Percentiles rank a stretch among this genome's conserved stretches.
Evolutionary conservation across 768 basidiomycete genomes (phyloP).

Genomic region (Pisolithus sp.): DNA sequence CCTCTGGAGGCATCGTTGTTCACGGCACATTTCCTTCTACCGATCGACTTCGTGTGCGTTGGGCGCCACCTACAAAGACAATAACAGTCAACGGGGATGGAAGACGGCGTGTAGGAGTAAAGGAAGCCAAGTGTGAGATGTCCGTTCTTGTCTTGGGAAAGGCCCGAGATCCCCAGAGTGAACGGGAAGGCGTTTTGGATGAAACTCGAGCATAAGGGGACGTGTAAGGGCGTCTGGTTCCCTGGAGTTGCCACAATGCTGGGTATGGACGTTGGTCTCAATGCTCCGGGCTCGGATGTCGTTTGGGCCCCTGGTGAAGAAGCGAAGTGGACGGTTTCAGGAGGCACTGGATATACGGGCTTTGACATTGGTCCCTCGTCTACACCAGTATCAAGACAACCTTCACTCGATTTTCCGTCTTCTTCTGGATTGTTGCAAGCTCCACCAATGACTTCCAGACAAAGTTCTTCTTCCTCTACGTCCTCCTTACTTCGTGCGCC

Average conservation of each 20-base stretch:
- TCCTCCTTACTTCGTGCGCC: slow-evolving; percentile 71
- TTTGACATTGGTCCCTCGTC: slow-evolving; percentile 49
- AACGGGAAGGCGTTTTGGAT: slow-evolving; percentile 52
- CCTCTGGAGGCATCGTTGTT: slow-evolving; percentile 58
- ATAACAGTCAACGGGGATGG: slow-evolving; percentile 41
- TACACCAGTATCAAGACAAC: slow-evolving; percentile 37
- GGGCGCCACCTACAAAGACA: slow-evolving; percentile 60
- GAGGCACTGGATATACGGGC: slow-evolving; percentile 65
- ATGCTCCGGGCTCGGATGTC: slow-evolving; percentile 62
- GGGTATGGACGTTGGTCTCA: slow-evolving; percentile 69
- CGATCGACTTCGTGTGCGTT: slow-evolving; percentile 68
- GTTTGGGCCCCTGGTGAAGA: slow-evolving; percentile 53
- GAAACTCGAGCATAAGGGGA: slow-evolving; percentile 63
- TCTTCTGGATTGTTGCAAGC: slow-evolving; percentile 15
- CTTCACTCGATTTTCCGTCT: slow-evolving; percentile 42
- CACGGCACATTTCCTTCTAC: slow-evolving; percentile 75
- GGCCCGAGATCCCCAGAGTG: slow-evolving; percentile 30
- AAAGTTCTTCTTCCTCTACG: slow-evolving; percentile 39
- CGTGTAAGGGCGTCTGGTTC: slow-evolving; percentile 75
- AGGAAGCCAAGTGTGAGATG: slow-evolving; percentile 64
- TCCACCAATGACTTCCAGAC: slow-evolving; percentile 26
- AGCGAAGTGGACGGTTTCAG: slow-evolving; percentile 54
- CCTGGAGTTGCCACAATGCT: slow-evolving; percentile 78
- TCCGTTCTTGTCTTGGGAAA: slow-evolving; percentile 52
- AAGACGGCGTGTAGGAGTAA: slow-evolving; percentile 63